phyloP scores from a whole-genome alignment of 768 basidiomycete genomes.

The Tricholoma flavovirens region DNA sequence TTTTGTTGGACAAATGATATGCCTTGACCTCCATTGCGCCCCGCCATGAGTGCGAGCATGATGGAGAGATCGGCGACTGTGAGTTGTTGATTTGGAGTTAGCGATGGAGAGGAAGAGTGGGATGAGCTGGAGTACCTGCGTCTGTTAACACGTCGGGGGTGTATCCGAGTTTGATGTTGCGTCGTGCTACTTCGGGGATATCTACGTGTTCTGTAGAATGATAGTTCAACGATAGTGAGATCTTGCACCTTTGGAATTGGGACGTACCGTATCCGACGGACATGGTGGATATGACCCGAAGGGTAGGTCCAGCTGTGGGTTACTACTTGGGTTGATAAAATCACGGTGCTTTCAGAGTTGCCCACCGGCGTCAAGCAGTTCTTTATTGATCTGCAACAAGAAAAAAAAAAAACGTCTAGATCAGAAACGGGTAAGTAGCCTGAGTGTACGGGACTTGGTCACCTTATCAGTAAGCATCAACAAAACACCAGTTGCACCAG shows the following conservation, averaged over 20 bases:
- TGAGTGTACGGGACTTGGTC: background rate
- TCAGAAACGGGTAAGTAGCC: constrained; percentile 7
- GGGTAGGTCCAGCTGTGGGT: constrained; percentile 58
- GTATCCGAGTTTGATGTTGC: constrained; percentile 73
- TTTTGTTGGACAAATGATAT: constrained; percentile 62
- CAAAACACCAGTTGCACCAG: constrained; percentile 57
- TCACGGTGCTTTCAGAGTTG: background rate
- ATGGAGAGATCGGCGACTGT: constrained; percentile 85
- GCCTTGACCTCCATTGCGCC: constrained; percentile 68
- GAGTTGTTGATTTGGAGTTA: background rate
- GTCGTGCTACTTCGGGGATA: constrained; percentile 48
- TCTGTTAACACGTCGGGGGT: constrained; percentile 93
- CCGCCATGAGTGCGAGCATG: constrained; percentile 92
- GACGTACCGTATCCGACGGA: constrained; percentile 79
- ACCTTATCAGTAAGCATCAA: constrained; percentile 74
- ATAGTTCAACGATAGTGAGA: no score
- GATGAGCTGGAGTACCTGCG: constrained; percentile 48
- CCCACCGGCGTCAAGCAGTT: constrained; percentile 58
- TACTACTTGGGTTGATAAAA: background rate
- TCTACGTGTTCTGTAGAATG: constrained; percentile 69
- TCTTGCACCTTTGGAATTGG: no score
- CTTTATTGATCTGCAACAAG: constrained; percentile 57
- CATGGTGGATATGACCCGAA: constrained; percentile 89
- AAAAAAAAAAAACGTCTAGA: background rate
- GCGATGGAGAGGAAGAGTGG: background rate